These are phyloP conservation scores for Podospora comata DNA, from an alignment of 495 filamentous ascomycete genomes.

Conservation along the genomic window DNA sequence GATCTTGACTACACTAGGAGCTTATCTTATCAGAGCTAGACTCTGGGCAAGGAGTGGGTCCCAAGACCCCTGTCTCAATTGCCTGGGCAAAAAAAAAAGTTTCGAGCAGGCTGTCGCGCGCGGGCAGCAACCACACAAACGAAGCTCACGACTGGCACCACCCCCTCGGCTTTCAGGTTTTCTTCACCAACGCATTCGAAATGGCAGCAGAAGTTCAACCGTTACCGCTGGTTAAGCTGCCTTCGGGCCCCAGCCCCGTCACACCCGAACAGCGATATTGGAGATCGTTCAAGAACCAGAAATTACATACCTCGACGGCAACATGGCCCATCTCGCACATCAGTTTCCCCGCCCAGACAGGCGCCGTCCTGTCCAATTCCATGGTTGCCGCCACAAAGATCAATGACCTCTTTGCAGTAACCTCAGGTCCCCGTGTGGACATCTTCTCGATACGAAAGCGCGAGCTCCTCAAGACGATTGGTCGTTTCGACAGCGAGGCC, in stretches of 20 bases:
- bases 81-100: not conserved
- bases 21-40: not conserved
- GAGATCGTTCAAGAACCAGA: constrained; percentile 81
- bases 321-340: constrained; percentile 84
- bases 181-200: constrained; percentile 18
- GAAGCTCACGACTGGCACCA: constrained; percentile 8
- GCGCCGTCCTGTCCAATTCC: constrained; percentile 45
- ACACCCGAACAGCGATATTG: constrained; percentile 95
- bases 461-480: constrained; percentile 86
- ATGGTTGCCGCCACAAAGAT: constrained; percentile 41
- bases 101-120: not conserved
- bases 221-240: constrained; percentile 78
- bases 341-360: constrained; percentile 61
- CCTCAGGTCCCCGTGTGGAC: constrained; percentile 84
- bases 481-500: constrained; percentile 83
- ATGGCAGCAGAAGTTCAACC: constrained; percentile 91
- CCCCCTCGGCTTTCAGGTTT: not conserved
- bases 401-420: constrained; percentile 85
- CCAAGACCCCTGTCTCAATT: not conserved
- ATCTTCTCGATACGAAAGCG: constrained; percentile 86
- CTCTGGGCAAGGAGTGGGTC: not conserved
- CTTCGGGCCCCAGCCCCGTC: constrained; percentile 63
- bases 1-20: not conserved
- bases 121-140: constrained; percentile 1
- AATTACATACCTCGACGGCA: constrained; percentile 79